phyloP scores from a whole-genome alignment of 148 eudicot species.

The Diospyros lotus region DNA sequence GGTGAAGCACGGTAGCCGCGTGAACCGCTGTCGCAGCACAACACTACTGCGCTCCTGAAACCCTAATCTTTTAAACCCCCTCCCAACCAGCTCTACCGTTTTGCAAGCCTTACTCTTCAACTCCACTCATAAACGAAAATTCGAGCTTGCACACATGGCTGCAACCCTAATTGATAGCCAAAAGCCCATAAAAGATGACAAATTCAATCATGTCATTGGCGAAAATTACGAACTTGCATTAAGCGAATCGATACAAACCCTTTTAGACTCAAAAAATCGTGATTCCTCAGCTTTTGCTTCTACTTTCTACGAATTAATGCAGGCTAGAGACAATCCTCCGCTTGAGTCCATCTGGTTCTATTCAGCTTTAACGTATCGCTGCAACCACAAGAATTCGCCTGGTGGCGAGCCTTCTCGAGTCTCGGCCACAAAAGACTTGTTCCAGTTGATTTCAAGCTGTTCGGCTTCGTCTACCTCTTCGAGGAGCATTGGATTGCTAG shows the following conservation, averaged over 20 bases:
- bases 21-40: too few species aligned
- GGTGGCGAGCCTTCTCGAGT: constrained; percentile 23
- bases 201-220: constrained; percentile 19
- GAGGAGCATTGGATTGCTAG: constrained; percentile 37
- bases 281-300: constrained; percentile 18
- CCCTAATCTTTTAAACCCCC: too few species aligned
- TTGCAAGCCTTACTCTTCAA: too few species aligned
- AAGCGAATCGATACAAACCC: constrained; percentile 27
- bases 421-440: constrained; percentile 30
- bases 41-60: too few species aligned
- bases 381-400: neutral
- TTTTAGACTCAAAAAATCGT: constrained; percentile 14
- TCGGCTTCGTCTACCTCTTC: constrained; percentile 36
- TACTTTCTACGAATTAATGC: constrained; percentile 32
- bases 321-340: constrained; percentile 34
- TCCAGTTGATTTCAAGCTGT: constrained; percentile 26
- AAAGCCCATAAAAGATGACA: constrained; percentile 11
- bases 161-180: constrained; percentile 10
- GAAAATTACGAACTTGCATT: constrained; percentile 29
- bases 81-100: too few species aligned
- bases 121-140: too few species aligned
- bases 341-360: constrained; percentile 59
- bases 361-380: constrained; percentile 27
- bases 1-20: too few species aligned
- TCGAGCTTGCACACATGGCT: constrained; percentile 22